A percentile compares a stretch with the other conserved stretches of the same genome.
These are phyloP conservation scores for Candida loeiensis DNA, from an alignment of 805 yeast genomes.

Conservation along the genomic window DNA sequence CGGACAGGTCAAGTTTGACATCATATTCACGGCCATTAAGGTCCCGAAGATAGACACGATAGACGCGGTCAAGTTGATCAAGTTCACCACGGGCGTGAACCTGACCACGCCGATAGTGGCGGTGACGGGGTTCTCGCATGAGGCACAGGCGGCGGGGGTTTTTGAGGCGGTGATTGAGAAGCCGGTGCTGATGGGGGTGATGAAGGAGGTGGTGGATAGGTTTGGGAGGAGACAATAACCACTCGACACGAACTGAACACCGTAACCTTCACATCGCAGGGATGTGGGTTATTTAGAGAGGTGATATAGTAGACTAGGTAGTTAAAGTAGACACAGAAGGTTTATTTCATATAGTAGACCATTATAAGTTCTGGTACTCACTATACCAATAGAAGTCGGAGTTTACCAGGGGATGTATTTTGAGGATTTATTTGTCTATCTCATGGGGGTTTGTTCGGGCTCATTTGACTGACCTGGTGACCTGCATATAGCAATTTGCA, in stretches of 20 bases:
- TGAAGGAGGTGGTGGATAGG: conserved; percentile 22
- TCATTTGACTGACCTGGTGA: no score
- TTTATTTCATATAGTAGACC: no score
- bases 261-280: no score
- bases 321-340: no score
- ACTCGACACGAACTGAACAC: background rate
- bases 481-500: no score
- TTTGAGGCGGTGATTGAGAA: conserved; percentile 74
- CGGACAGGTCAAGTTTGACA: conserved; percentile 77
- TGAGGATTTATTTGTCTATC: no score
- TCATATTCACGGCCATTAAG: conserved; percentile 72
- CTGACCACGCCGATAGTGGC: conserved; percentile 75
- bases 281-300: no score
- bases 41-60: conserved; percentile 64
- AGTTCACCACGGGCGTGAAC: conserved; percentile 74
- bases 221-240: conserved; percentile 6
- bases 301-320: no score
- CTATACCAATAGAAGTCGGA: no score
- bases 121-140: conserved; percentile 65
- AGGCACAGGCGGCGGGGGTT: conserved; percentile 50
- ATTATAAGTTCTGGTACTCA: no score
- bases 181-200: conserved; percentile 42
- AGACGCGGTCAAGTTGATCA: conserved; percentile 74
- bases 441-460: no score
- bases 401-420: no score